Base-by-base conservation (phyloP, 2,329 filamentous ascomycete genomes). In the Hypoxylon sp. region DNA sequence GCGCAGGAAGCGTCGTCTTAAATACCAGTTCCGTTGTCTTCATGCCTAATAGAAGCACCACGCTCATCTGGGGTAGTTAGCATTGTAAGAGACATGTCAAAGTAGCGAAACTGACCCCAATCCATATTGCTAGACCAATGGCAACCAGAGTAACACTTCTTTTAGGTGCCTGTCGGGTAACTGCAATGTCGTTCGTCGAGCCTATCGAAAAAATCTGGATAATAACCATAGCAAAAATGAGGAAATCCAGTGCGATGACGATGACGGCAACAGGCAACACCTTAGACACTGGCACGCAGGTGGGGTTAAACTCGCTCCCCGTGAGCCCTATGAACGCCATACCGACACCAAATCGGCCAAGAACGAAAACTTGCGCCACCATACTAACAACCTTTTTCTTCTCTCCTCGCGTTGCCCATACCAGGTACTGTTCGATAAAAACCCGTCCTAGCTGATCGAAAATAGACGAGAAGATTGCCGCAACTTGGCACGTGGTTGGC, bases 371-470 rank as follows among this genome's bases (percentile, higher is more conserved):
- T 71, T 88, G 86, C n/a, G 83, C 79, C 13, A 84, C 54, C 17
- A 85, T 76, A 66, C 81, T 80, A 6, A 76, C 71, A 2, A 70
- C 54, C 33, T 81, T 79, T 33, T 79, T 78, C 71, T 75, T 78
- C n/a, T 79, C 79, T 19, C 76, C 78, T 71, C 81, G 83, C 64
- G 85, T 79, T 4, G 80, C 81, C 85, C 86, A 88, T 47, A 87
- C 71, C 4, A 89, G 74, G 63, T 84, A 86, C 74, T 89, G 87
- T 71, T 88, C 83, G 61, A 88, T 76, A 37, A 84, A 81, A 54
- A 86, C 78, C 54, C 88, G 83, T 17, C 84, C 84, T 24, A 89
- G 74, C 74, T 90, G 87, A 71, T 90, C 88, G 76, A 89, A 88
- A 24, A 83, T 72, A 8, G 86, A 82, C 51, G 84, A 83, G 71